These are phyloP conservation scores for Blastobotrys capitulatus DNA, from an alignment of 1,139 yeast species.

Conservation along the genomic window DNA sequence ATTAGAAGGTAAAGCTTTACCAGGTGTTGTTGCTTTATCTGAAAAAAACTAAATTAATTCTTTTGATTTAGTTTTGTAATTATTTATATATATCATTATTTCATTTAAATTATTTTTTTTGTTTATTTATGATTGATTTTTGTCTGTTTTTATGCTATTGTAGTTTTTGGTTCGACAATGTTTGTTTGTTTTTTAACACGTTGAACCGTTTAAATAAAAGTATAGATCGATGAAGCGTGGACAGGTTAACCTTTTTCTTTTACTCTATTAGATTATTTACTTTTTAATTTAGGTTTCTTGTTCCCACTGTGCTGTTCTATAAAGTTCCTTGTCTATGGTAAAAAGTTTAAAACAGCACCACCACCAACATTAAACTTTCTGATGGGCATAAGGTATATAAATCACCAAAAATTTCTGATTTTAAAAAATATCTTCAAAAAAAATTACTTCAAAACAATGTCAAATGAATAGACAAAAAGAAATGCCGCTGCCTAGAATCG, in stretches of 20 bases:
- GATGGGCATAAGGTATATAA: no score
- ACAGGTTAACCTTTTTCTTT: no score
- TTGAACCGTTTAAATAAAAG: background rate
- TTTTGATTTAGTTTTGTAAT: background rate
- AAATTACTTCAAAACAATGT: no score
- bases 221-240: no score
- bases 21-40: slow-evolving; percentile 91
- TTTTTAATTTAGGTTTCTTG: no score
- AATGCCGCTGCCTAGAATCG: slow-evolving; percentile 35
- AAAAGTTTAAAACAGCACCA: no score
- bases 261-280: no score
- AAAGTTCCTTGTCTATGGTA: no score
- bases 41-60: slow-evolving; percentile 38
- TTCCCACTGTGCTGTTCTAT: no score
- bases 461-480: no score
- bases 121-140: background rate
- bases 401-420: background rate
- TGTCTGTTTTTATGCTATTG: background rate
- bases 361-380: no score
- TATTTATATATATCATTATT: background rate
- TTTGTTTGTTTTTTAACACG: background rate
- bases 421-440: background rate
- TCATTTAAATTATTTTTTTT: background rate
- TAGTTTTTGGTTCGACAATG: no score
- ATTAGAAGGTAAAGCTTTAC: slow-evolving; percentile 95